Base-by-base conservation (phyloP, 108 stramenopile genomes). In the Schizochytrium sp. region DNA sequence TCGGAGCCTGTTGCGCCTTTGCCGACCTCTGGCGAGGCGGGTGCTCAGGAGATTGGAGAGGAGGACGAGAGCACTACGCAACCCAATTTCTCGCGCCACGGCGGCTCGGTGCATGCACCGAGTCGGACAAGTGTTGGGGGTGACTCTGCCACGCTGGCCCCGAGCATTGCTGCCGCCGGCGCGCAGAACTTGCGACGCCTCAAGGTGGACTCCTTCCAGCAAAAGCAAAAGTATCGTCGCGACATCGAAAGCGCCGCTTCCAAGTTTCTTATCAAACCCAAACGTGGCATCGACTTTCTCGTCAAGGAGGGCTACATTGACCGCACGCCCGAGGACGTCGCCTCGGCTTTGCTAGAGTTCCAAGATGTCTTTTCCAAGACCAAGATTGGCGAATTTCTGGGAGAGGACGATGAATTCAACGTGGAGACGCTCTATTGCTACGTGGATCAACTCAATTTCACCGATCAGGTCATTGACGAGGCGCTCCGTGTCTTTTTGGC, bases 241-340 rank as follows among this genome's bases (percentile, higher is more conserved):
- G 48, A 83, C 28, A 91, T 96, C 5, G 95, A 97, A 87, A 96
- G 96, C 44, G 93, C 89, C 5, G 72, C 97, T 58, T 89, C 98
- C 47, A 96, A 97, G 89, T 99, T 99, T 92, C 98, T 98, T 89
- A 93, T 98, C 92, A 98, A 97, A 89, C 98, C 99, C 0, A 91
- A 93, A 60, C 93, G 95, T 41, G 99, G 99, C 23, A 91, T 99
- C 51, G 91, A 92, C 83, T 98, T 94, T 91, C 95, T 98, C 21
- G 94, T 91, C 44, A 90, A 96, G 87, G 91, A 95, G 88, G 98
- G 98, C 63, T 96, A 96, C 90, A 89, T 99, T 51, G 91, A 88
- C 25, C 89, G 93, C 44, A 96, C 95, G 72, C 96, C 98, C 4
- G 91, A 87, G 4, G 96, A 95, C 72, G 98, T 99, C 41, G 99